Percentiles rank a stretch among this genome's conserved stretches.
phyloP scores from a whole-genome alignment of 2,329 filamentous ascomycete genomes.

The Helminthosporium solani region DNA sequence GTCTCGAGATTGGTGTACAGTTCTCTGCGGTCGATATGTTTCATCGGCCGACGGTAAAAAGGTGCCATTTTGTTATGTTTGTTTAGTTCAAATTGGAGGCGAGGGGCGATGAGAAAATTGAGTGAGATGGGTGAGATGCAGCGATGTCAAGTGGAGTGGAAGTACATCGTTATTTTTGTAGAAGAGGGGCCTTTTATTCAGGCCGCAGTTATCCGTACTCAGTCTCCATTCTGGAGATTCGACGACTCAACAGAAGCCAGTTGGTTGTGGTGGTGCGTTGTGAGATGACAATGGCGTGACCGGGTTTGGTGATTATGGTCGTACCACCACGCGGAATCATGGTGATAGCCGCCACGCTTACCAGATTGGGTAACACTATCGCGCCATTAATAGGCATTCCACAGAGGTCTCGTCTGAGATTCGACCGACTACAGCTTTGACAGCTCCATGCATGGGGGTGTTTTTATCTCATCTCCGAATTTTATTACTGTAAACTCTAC shows the following conservation, averaged over 20 bases:
- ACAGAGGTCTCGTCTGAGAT: too few relatives aligned
- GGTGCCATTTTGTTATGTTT: constrained; percentile 23
- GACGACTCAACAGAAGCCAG: neutral
- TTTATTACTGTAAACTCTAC: neutral
- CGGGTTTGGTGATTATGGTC: neutral
- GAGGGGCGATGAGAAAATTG: neutral
- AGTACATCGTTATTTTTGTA: neutral
- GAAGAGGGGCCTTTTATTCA: neutral
- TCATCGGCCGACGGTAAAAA: constrained; percentile 35
- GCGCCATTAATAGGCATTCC: neutral
- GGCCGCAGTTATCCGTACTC: neutral
- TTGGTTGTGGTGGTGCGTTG: constrained; percentile 4
- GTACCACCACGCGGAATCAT: constrained; percentile 4
- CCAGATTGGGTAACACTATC: neutral
- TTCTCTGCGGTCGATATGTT: constrained; percentile 69
- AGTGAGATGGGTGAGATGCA: neutral
- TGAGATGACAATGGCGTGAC: constrained; percentile 12
- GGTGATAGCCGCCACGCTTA: neutral
- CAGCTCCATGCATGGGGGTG: too few relatives aligned
- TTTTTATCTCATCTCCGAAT: neutral
- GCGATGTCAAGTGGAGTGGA: neutral
- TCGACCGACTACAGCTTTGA: too few relatives aligned
- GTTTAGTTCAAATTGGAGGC: neutral
- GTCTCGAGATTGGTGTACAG: constrained; percentile 71
- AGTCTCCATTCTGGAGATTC: neutral